Evolutionary conservation across 2,329 filamentous ascomycete species (phyloP).

Genomic region (Periconia macrospinosa): DNA sequence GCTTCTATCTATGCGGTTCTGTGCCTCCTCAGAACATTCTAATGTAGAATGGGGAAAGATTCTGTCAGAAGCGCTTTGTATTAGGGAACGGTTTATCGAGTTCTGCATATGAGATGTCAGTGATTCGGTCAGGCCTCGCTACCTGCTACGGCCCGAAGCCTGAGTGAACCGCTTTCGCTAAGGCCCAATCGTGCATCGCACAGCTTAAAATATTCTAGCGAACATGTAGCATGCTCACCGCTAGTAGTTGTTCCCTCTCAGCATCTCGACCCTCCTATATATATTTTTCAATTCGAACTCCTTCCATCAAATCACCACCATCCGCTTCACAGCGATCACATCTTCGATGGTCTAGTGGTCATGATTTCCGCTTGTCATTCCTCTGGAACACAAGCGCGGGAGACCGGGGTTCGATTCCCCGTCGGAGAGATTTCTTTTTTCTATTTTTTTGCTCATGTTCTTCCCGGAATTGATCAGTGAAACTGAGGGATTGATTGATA

Average conservation of each 20-base stretch:
- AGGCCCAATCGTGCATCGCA: no score
- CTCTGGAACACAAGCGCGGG: conserved; percentile 19
- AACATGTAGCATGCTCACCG: not conserved
- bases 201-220: not conserved
- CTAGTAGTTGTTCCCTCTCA: not conserved
- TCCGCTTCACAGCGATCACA: not conserved
- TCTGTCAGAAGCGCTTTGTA: not conserved
- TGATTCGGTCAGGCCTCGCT: not conserved
- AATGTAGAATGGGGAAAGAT: no score
- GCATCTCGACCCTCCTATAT: not conserved
- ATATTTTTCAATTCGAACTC: not conserved
- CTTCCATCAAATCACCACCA: not conserved
- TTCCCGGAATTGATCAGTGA: not conserved
- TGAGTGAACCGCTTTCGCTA: no score
- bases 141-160: not conserved
- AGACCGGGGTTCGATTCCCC: conserved; percentile 31
- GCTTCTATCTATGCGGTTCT: not conserved
- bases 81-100: not conserved
- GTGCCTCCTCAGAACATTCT: not conserved
- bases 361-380: conserved; percentile 24
- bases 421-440: conserved; percentile 11
- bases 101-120: not conserved
- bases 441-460: not conserved
- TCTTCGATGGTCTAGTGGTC: conserved; percentile 28
- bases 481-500: not conserved